Base-by-base conservation (phyloP, 202 grass and related monocot species). In the Hordeum pubiflorum region DNA sequence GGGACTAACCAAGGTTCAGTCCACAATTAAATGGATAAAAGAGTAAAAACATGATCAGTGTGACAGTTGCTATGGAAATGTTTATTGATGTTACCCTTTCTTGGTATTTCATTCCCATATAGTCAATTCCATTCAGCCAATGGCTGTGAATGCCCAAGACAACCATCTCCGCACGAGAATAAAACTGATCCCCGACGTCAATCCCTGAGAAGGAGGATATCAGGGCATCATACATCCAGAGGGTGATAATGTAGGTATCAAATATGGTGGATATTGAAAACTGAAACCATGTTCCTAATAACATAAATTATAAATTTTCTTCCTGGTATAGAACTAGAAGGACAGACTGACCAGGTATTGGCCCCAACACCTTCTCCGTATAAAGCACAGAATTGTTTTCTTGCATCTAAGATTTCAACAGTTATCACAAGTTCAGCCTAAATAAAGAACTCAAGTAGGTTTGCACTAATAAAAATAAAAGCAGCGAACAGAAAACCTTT, bases 91-190 rank as follows among this genome's bases (percentile, higher is more conserved):
- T 84, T 90, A 94, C 92, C 90, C 79, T 89, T 83, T 83, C 85
- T 74, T 83, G 27, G 17, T 85, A 97, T 34, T 91, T 86, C 63
- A 81, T 23, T 52, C 92, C 90, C 90, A 98, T 91, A 56, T 93
- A 98, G 40, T 98, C 95, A 79, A 98, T 95, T 9, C 92, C 95
- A 52, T 91, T 98, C 8, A 98, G 77, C 95, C 92, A 98, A 69
- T 98, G 95, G 69, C 92, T 93, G 71, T 98, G 88, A 37, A 98
- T 27, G 9, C 95, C 95, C 10, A 98, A 18, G 12, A 91, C 92
- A 12, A 98, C 95, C 95, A 98, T 93, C 79, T 98, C 92, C 10
- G 90, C 92, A 39, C 90, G 90, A 9, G 95, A 98, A 74, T 87
- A 94, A 68, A 94, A 98, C 2, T 89, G 88, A 41, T 94, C 77